Conservation (phyloP, 176 grass and related monocot genomes). For the Pharus latifolius region DNA sequence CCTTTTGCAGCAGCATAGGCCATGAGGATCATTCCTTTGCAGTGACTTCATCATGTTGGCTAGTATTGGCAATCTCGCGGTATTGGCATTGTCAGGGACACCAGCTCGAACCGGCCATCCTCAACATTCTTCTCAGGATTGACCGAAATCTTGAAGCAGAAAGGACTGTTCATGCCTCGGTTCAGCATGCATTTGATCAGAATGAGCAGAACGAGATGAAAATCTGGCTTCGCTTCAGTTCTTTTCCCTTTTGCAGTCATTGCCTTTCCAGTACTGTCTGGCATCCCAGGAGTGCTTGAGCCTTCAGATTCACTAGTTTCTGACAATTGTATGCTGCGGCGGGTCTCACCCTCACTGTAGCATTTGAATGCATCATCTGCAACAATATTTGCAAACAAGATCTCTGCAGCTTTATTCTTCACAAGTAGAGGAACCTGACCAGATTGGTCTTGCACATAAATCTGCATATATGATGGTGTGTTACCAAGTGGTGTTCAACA, state of each 20-base stretch:
- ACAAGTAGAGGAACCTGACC: slow-evolving; percentile 50
- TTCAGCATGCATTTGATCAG: slow-evolving; percentile 40
- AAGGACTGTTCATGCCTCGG: slow-evolving; percentile 42
- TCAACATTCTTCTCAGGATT: slow-evolving; percentile 35
- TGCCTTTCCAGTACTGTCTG: neutral
- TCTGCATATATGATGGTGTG: slow-evolving; percentile 4
- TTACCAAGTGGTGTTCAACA: neutral
- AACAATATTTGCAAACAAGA: slow-evolving; percentile 44
- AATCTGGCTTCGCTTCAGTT: slow-evolving; percentile 23
- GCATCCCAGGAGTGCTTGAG: neutral
- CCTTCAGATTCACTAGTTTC: slow-evolving; percentile 2
- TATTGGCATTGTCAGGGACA: slow-evolving; percentile 40
- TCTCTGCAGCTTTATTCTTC: slow-evolving; percentile 56
- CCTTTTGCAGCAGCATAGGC: no score
- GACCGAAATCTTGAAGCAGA: slow-evolving; percentile 38
- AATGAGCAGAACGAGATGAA: slow-evolving; percentile 49
- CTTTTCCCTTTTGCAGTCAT: neutral
- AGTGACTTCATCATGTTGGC: no score
- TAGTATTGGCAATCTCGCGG: neutral
- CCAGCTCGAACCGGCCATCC: slow-evolving; percentile 48
- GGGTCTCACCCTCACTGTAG: neutral
- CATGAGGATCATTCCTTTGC: no score
- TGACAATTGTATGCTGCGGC: neutral
- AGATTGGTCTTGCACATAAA: slow-evolving; percentile 48
- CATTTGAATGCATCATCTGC: slow-evolving; percentile 43